A percentile compares a stretch with the other conserved stretches of the same genome.
Evolutionary conservation across 2,329 filamentous ascomycete genomes (phyloP).

Genomic region (Xylogone sp.): DNA sequence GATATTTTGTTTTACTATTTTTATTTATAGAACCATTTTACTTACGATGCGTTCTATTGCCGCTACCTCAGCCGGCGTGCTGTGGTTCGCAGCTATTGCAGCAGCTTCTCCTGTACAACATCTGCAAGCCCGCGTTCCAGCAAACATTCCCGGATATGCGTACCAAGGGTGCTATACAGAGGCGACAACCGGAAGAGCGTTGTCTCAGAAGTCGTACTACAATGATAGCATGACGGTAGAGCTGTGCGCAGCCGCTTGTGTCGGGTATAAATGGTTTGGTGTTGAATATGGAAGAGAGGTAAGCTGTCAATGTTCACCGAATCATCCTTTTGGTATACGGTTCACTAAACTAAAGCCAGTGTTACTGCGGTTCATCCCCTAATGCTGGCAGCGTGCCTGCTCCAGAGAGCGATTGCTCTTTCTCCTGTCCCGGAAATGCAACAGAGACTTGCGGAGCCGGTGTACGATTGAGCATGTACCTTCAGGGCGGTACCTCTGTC

Average conservation of each 20-base stretch:
- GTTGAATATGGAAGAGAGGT: conserved; percentile 29
- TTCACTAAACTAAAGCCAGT: conserved; percentile 7
- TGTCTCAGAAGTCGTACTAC: conserved; percentile 8
- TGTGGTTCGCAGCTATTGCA: not conserved
- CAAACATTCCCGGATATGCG: not conserved
- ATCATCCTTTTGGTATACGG: not conserved
- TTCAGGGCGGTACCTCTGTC: not conserved
- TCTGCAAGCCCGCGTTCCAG: not conserved
- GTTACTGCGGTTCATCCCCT: conserved; percentile 21
- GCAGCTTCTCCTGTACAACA: not conserved
- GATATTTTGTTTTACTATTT: too few relatives aligned
- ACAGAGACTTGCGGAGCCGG: conserved; percentile 3
- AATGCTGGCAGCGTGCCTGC: conserved; percentile 8
- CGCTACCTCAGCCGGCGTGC: not conserved
- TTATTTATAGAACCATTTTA: not conserved
- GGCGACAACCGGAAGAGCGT: conserved; percentile 13
- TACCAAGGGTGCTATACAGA: conserved; percentile 28
- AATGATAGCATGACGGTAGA: conserved; percentile 4
- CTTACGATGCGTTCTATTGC: not conserved
- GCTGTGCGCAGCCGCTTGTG: conserved; percentile 4
- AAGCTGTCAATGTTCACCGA: not conserved
- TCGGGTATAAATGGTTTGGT: conserved; percentile 27
- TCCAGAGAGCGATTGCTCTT: conserved; percentile 3
- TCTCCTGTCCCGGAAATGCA: conserved; percentile 3
- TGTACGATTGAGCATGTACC: conserved; percentile 1